These are phyloP conservation scores for Monosporascus sp. DNA, from an alignment of 2,329 filamentous ascomycete genomes.

Conservation along the genomic window DNA sequence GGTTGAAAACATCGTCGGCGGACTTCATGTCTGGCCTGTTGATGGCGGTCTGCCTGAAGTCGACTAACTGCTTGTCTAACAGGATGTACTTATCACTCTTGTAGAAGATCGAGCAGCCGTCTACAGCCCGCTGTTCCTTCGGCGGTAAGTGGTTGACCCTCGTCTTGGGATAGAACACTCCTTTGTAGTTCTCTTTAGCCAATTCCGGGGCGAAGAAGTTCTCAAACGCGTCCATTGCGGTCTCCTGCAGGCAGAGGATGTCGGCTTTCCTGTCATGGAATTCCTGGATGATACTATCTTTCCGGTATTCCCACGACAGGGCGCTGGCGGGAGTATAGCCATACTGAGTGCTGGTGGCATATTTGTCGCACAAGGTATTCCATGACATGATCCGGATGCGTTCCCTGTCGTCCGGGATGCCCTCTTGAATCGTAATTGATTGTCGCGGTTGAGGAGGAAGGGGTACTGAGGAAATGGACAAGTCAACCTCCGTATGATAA, in stretches of 20 bases:
- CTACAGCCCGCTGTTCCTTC: conserved; percentile 81
- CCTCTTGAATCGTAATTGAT: conserved; percentile 72
- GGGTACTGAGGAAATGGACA: conserved; percentile 53
- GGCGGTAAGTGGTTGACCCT: conserved; percentile 89
- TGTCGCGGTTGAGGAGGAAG: conserved; percentile 71
- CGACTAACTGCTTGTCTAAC: conserved; percentile 89
- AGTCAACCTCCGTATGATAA: conserved; percentile 15
- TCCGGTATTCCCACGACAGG: conserved; percentile 82
- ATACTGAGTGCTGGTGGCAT: conserved; percentile 78
- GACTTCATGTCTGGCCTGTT: conserved; percentile 96
- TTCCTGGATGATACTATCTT: conserved; percentile 77
- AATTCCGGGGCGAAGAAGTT: conserved; percentile 86
- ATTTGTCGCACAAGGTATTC: conserved; percentile 94
- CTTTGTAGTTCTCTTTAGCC: conserved; percentile 85
- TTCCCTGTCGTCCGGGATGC: conserved; percentile 55
- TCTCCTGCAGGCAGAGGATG: conserved; percentile 89
- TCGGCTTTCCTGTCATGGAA: conserved; percentile 76
- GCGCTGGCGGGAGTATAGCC: conserved; percentile 84
- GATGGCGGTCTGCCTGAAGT: conserved; percentile 88
- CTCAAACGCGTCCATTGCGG: conserved; percentile 87
- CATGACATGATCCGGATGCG: conserved; percentile 84
- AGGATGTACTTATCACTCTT: conserved; percentile 92
- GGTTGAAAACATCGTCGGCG: conserved; percentile 95
- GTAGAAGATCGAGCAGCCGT: conserved; percentile 96
- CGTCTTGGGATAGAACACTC: conserved; percentile 86